These are phyloP conservation scores for rapeseed (Brassica napus) DNA, from an alignment of 345 rosid genomes.

Conservation along the genomic window DNA sequence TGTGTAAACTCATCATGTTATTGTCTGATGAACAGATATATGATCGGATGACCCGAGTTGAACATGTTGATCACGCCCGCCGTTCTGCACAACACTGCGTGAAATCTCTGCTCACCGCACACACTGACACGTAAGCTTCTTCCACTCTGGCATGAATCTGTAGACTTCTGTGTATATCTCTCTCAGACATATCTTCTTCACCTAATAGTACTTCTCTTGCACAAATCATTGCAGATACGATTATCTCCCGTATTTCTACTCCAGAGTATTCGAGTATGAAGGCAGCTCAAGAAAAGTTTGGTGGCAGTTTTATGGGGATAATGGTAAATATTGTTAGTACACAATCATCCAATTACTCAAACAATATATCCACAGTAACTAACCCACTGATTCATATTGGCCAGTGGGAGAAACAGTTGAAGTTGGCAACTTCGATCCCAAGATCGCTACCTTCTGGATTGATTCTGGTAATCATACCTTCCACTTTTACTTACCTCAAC, in stretches of 20 bases:
- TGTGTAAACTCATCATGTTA: conserved; percentile 20
- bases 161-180: not conserved
- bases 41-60: conserved; percentile 79
- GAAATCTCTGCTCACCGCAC: conserved; percentile 68
- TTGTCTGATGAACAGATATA: conserved; percentile 58
- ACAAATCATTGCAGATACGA: conserved; percentile 63
- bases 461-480: conserved; percentile 94
- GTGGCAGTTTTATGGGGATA: conserved; percentile 98
- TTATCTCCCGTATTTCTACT: conserved; percentile 89
- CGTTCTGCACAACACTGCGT: conserved; percentile 91
- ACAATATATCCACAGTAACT: not conserved
- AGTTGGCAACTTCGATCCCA: conserved; percentile 86
- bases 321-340: conserved; percentile 48
- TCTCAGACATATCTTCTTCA: conserved; percentile 20
- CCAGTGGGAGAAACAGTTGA: conserved; percentile 91
- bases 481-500: no score
- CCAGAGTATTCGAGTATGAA: conserved; percentile 89
- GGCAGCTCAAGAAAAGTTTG: conserved; percentile 89
- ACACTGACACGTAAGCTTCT: conserved; percentile 61
- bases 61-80: conserved; percentile 95
- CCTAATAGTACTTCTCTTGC: conserved; percentile 7
- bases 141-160: conserved; percentile 2
- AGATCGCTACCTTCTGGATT: conserved; percentile 93
- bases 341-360: not conserved
- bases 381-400: conserved; percentile 27